Base-by-base conservation (phyloP, 2,329 filamentous ascomycete species). In the Furcasterigmium sp. region DNA sequence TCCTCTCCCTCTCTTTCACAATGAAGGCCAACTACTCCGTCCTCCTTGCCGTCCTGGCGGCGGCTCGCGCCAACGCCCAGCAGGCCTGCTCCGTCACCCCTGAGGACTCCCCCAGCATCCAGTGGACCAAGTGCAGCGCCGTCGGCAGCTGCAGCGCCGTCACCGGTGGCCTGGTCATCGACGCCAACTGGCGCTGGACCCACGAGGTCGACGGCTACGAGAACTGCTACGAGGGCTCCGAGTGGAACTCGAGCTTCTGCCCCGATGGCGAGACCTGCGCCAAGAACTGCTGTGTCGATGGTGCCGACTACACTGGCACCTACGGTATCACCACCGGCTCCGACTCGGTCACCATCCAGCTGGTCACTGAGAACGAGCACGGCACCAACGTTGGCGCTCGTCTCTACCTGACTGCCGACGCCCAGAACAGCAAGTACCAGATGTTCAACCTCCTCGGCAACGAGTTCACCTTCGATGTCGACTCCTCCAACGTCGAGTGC, bases 381-480 rank as follows among this genome's bases (percentile, higher is more conserved):
- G 62, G 59, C 41, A 68, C 60, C 51, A 76, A 76, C 55, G 55
- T 76, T 21, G 72, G 72, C 15, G 67, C 78, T 41, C 76, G 84
- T 52, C 63, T 82, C 37, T 87, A 84, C 60, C 71, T 87, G 47
- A 76, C 87, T 67, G 72, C 75, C 52, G 66, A 71, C 37, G 75
- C 80, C 35, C 32, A 35, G 32, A 35, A 35, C 32, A 69, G 68
- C 51, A 76, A 73, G 46, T 87, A 87, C 62, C 66, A 85, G 64
- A 72, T 76, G 56, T 82, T 86, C 65, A 72, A 78, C 48, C 69
- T 86, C 46, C 69, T 80, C 42, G 79, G 78, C 62, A 73, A 82
- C 56, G 84, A 87, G 61, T 81, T 87, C 64, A 82, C 80, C 43
- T 85, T 87, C 48, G 82, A 85, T 45, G 82, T 86, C 18, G 84